Evolutionary conservation across 192 early-diverging fungal genomes (phyloP).

Genomic region (Coemansia sp.): DNA sequence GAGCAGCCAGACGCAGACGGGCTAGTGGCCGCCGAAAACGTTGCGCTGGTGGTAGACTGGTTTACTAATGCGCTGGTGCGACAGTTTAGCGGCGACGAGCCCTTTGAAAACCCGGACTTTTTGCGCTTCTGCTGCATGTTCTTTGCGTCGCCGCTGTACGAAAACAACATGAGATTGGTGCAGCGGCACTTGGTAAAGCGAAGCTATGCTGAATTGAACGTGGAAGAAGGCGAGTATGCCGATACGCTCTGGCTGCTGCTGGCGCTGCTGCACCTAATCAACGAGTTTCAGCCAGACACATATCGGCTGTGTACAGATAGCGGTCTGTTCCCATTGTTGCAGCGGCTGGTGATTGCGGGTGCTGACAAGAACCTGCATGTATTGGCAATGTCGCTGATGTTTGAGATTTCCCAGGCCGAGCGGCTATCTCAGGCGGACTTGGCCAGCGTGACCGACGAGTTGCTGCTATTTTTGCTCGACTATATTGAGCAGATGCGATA

Average conservation of each 20-base stretch:
- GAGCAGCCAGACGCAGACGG: slow-evolving; percentile 6
- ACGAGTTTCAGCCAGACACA: slow-evolving; percentile 47
- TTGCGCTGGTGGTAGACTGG: slow-evolving; percentile 50
- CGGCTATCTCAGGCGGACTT: slow-evolving; percentile 33
- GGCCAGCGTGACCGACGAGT: slow-evolving; percentile 29
- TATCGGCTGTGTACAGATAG: slow-evolving; percentile 43
- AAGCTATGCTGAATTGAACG: slow-evolving; percentile 42
- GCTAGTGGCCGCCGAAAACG: slow-evolving; percentile 38
- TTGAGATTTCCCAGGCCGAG: slow-evolving; percentile 51
- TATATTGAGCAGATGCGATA: slow-evolving; percentile 52
- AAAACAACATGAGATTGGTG: slow-evolving; percentile 48
- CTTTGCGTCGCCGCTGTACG: slow-evolving; percentile 50
- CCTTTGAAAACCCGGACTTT: slow-evolving; percentile 49
- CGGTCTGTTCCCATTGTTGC: slow-evolving; percentile 46
- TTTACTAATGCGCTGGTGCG: slow-evolving; percentile 36
- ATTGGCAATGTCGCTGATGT: slow-evolving; percentile 53
- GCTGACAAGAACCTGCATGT: slow-evolving; percentile 37
- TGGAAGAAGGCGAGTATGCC: slow-evolving; percentile 17
- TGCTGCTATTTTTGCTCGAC: slow-evolving; percentile 39
- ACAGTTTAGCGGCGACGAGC: slow-evolving; percentile 46
- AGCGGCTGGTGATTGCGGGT: slow-evolving; percentile 21
- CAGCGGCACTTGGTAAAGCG: slow-evolving; percentile 51
- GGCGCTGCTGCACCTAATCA: slow-evolving; percentile 40
- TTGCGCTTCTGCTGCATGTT: slow-evolving; percentile 51
- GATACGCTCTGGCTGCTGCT: slow-evolving; percentile 41